These are phyloP conservation scores for Hypericum androsaemum DNA, from an alignment of 345 rosid genomes.

Conservation along the genomic window DNA sequence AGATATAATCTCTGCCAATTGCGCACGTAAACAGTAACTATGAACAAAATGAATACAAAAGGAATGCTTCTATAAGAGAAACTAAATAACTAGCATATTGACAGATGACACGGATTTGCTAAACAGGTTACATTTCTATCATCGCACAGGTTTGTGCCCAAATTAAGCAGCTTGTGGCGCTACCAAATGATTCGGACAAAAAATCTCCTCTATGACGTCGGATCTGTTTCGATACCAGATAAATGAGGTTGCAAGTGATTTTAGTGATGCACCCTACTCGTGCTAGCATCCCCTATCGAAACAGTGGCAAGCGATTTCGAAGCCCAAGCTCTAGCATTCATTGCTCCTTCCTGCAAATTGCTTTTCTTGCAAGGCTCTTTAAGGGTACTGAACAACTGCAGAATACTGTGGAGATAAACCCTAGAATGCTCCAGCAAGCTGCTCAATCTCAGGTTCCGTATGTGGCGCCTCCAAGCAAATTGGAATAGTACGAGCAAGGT, in stretches of 20 bases:
- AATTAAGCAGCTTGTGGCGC: no score
- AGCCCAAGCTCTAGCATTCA: constrained; percentile 86
- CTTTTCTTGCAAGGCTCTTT: constrained; percentile 80
- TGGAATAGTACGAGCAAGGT: constrained; percentile 29
- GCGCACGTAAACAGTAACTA: no score
- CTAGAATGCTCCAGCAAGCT: constrained; percentile 58
- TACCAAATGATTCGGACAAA: no score
- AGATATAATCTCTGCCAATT: no score
- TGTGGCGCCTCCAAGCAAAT: constrained; percentile 40
- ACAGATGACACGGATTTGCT: no score
- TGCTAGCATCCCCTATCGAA: constrained; percentile 74
- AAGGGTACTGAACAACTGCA: constrained; percentile 44
- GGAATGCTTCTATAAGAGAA: no score
- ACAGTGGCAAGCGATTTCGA: constrained; percentile 92
- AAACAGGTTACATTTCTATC: no score
- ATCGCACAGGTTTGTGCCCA: no score
- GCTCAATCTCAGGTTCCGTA: constrained; percentile 34
- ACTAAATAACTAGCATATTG: no score
- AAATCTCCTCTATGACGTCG: not conserved
- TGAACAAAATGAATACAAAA: no score
- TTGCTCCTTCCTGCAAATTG: constrained; percentile 81
- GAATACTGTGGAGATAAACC: constrained; percentile 41
- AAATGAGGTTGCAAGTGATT: constrained; percentile 13
- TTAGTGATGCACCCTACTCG: constrained; percentile 32
- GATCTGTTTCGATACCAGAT: not conserved